Base-by-base conservation (phyloP, 345 rosid species). In the Eutrema japonicum region DNA sequence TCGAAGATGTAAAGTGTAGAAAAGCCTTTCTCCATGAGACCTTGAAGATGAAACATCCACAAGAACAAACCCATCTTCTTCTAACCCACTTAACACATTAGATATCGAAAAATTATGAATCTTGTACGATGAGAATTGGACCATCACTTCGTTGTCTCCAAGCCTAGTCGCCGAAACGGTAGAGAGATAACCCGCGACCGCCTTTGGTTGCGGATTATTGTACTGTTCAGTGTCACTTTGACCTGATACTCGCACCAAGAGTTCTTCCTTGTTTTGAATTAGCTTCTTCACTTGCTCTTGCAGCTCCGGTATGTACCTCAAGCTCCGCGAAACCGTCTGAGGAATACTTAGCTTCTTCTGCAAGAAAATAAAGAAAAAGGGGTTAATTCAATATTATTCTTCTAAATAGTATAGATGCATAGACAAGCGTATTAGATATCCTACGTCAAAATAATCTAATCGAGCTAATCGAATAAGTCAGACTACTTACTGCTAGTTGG, bases 1-100 rank as follows among this genome's bases (percentile, higher is more conserved):
- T 88, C 85, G 85, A 66, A 90, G 64, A 59, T 83, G 90, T 36
- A 89, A 64, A 64, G 66, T 84, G 68, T 83, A 77, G 80, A 90
- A 85, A 52, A 83, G 71, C 59, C 76, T 82, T 14, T 78, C 90
- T 36, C 75, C 84, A 13, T 51, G 83, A 56, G 87, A 84, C 52
- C 83, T 72, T 47, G 87, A 86, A 30, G 87, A 86, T 57, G 91
- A 86, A 72, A 87, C 82, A 63, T 85, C 84, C 4, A 83, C 30
- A 6, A 86, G 79, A 40, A 60, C 36, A 41, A 85, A 64, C 0
- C 89, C 96, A 50, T 81, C 77, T 56, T 83, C 75, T 73, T 87
- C 86, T 43, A 90, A 64, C 4, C 64, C 67, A 46, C 48, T 48
- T 79, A 90, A 40, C 13, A 89, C 73, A 56, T 76, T 77, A 14